These are phyloP conservation scores for Apiotrichum laibachii DNA, from an alignment of 1,284 basidiomycete genomes.

Conservation along the genomic window DNA sequence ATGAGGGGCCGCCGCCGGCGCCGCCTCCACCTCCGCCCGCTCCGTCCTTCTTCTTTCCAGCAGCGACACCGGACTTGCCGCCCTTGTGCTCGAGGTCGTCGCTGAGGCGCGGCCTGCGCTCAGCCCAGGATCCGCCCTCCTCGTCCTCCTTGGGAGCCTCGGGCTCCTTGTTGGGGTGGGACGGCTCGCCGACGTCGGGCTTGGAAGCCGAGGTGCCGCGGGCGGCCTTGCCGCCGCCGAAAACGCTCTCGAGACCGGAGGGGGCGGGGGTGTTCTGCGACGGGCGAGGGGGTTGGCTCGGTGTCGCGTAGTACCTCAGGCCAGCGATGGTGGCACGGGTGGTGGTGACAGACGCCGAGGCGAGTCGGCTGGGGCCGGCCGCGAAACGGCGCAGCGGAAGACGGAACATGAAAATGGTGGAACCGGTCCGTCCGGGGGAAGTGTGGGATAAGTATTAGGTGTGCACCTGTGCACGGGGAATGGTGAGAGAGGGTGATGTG, in stretches of 20 bases:
- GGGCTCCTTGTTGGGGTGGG: background rate
- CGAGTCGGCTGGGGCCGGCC: slow-evolving; percentile 18
- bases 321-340: slow-evolving; percentile 1
- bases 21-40: slow-evolving; percentile 35
- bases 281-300: slow-evolving; percentile 32
- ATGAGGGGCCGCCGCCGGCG: slow-evolving; percentile 31
- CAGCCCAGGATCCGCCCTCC: slow-evolving; percentile 29
- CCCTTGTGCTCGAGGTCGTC: slow-evolving; percentile 31
- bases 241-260: slow-evolving; percentile 42
- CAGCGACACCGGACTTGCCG: background rate
- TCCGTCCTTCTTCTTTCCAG: slow-evolving; percentile 26
- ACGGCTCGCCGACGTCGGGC: background rate
- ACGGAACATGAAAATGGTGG: slow-evolving; percentile 6
- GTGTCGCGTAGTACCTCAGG: slow-evolving; percentile 30
- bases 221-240: slow-evolving; percentile 31
- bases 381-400: slow-evolving; percentile 11
- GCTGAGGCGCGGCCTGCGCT: slow-evolving; percentile 39
- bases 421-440: background rate
- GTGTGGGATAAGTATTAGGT: background rate
- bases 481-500: no score
- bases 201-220: slow-evolving; percentile 10
- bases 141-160: slow-evolving; percentile 30
- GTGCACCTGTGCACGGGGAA: background rate
- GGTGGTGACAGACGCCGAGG: slow-evolving; percentile 19
- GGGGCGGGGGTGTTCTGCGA: slow-evolving; percentile 40